Base-by-base conservation (phyloP, 371 early-diverging fungal genomes). In the Mucor saturninus region DNA sequence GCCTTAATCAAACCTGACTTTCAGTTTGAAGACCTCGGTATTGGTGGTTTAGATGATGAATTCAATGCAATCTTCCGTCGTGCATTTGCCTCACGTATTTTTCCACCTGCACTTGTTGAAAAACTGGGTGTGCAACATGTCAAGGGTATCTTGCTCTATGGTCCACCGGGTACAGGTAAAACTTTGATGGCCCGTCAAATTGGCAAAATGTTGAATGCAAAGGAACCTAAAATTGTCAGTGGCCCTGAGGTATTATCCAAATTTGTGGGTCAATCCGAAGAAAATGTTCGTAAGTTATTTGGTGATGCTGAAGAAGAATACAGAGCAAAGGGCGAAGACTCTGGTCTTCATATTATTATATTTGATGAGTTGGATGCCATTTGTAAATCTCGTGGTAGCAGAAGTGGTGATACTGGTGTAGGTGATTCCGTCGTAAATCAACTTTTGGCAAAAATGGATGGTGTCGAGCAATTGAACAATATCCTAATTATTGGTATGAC, bases 291-390 rank as follows among this genome's bases (percentile, higher is more conserved):
- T 56, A 98, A 99, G 73, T 79, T 99, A 55, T 99, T 99, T 84
- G 91, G 89, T 11, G 95, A 96, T 64, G 99, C 99, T 8, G 99
- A 99, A 73, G 88, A 86, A 57, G 98, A 95, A 83, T 99, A 97
- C 83, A 94, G 94, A 73, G 87, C 86, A 62, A 93, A 94, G 69
- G 98, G 97, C 38, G 99, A 98, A 54, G 95, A 97, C 39, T 93
- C 93, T 54, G 84, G 88, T 29, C 83, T 99, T 52, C 99, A 99
- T 71, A 99, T 99, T 61, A 98, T 99, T 69, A 99, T 99, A 56
- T 99, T 99, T 80, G 99, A 99, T 78, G 99, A 99, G 83, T 88
- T 99, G 76, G 99, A 99, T 82, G 99, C 99, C 15, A 99, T 99
- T 59, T 99, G 99, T 85, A 98, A 97, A 72, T 98, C 97, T 69